Base-by-base conservation (phyloP, 2,329 filamentous ascomycete species). In the Tolypocladium pustulatum region DNA sequence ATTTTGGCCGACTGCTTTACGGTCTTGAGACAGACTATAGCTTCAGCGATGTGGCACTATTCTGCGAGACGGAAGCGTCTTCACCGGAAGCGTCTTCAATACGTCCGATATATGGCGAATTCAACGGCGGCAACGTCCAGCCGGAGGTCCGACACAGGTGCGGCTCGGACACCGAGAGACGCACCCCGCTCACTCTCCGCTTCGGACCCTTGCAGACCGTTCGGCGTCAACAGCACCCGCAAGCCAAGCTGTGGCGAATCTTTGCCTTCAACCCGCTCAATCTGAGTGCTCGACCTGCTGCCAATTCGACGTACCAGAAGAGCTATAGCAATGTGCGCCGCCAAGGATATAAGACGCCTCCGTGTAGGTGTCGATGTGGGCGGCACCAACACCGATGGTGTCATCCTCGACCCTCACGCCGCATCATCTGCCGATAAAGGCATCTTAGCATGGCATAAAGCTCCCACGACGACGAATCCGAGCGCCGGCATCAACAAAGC, bases 351-450 rank as follows among this genome's bases (percentile, higher is more conserved):
- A n/a, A 61, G 62, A 36, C 63, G 64, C 37, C 67, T 77, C 12
- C 73, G 75, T 56, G 75, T 78, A 38, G 76, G 76, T 54, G 74
- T 78, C 49, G 76, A 78, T 57, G 76, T 78, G 6, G 76, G 76
- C 54, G 78, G 78, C 32, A 82, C 79, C 54, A 82, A 81, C 62
- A 82, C 79, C 8, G 80, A 82, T 58, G 78, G 78, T 15, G 78
- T 80, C 30, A 69, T 81, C 22, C 69, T 82, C 20, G 76, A 82
- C 60, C 77, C 74, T 2, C 61, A 69, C 12, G 66, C 69, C 34
- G 65, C 69, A 0, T 67, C 68, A 5, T 69, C 71, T 7, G 62
- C 68, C 1, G 66, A 69, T 58, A 75, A 71, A 61, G 77, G 77
- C 36, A 77, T 81, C 55, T 57, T 80, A 1, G 77, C 78, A 10